Evolutionary conservation across 75 land plant genomes (phyloP).

Genomic region (Selaginella tamariscina): DNA sequence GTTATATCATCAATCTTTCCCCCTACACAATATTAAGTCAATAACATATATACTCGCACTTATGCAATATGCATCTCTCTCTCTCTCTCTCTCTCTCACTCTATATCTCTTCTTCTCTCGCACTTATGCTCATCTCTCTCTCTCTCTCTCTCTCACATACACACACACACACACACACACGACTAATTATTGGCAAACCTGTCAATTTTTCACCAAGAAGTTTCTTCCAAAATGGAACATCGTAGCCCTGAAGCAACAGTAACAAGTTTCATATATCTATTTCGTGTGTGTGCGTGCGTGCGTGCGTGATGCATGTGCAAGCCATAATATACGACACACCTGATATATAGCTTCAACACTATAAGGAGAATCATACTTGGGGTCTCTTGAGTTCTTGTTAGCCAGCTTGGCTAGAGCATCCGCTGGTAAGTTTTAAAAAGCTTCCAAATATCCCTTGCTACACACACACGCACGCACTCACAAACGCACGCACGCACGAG

Average conservation of each 20-base stretch:
- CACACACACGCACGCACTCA: too few species aligned
- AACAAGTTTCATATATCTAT: background rate
- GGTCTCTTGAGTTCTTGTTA: constrained; percentile 53
- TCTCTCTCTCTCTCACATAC: too few species aligned
- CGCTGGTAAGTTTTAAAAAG: constrained; percentile 35
- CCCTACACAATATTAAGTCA: constrained; percentile 32
- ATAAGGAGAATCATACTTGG: constrained; percentile 76
- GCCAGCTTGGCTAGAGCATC: constrained; percentile 68
- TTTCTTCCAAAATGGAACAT: constrained; percentile 71
- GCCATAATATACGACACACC: constrained; percentile 25
- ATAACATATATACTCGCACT: too few species aligned
- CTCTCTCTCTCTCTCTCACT: too few species aligned
- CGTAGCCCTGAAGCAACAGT: constrained; percentile 53
- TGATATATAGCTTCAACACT: constrained; percentile 62
- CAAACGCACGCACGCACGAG: too few species aligned
- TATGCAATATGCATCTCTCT: too few species aligned
- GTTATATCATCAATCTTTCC: constrained; percentile 94
- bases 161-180: too few species aligned
- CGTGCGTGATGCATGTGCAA: background rate
- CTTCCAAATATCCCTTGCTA: too few species aligned
- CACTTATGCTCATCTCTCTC: background rate
- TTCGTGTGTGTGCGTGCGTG: background rate
- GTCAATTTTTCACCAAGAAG: constrained; percentile 65
- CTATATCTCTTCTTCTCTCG: background rate
- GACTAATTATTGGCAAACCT: too few species aligned